Conservation (phyloP, 176 grass and related monocot genomes). For the Carex pumila region DNA sequence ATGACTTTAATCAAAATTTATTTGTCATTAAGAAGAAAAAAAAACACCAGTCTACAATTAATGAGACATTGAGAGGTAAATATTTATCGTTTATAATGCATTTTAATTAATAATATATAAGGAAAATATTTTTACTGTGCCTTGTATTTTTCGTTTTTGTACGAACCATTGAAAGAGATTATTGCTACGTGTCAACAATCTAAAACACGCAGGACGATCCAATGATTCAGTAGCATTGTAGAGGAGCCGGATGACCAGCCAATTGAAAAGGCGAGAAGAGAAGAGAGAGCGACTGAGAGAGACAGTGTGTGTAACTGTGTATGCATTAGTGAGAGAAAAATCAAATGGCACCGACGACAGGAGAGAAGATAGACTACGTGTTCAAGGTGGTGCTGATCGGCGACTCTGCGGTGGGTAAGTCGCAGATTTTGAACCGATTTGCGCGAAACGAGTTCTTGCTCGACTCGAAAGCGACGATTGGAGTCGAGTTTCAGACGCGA, state of each 20-base stretch:
- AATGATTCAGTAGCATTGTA: too few relatives aligned
- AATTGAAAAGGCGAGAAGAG: background rate
- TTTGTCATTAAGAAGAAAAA: too few relatives aligned
- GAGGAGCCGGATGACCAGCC: background rate
- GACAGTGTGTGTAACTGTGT: background rate
- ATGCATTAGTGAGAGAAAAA: background rate
- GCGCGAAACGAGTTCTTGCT: constrained; percentile 85
- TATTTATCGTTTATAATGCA: too few relatives aligned
- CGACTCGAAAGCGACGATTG: constrained; percentile 93
- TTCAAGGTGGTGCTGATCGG: constrained; percentile 97
- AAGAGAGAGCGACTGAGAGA: background rate
- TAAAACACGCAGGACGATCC: too few relatives aligned
- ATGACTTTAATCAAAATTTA: too few relatives aligned
- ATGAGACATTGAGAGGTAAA: too few relatives aligned
- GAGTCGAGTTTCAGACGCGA: constrained; percentile 83
- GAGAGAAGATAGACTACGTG: constrained; percentile 81
- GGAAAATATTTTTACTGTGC: too few relatives aligned
- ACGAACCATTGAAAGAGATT: too few relatives aligned
- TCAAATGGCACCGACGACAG: constrained; percentile 26
- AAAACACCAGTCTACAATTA: too few relatives aligned
- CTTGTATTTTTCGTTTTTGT: too few relatives aligned
- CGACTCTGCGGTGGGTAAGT: constrained; percentile 93
- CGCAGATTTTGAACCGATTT: constrained; percentile 88
- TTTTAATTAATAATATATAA: too few relatives aligned
- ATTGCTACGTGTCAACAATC: too few relatives aligned